Evolutionary conservation across 371 early-diverging fungal species (phyloP).

Genomic region (Gilbertella persicaria): DNA sequence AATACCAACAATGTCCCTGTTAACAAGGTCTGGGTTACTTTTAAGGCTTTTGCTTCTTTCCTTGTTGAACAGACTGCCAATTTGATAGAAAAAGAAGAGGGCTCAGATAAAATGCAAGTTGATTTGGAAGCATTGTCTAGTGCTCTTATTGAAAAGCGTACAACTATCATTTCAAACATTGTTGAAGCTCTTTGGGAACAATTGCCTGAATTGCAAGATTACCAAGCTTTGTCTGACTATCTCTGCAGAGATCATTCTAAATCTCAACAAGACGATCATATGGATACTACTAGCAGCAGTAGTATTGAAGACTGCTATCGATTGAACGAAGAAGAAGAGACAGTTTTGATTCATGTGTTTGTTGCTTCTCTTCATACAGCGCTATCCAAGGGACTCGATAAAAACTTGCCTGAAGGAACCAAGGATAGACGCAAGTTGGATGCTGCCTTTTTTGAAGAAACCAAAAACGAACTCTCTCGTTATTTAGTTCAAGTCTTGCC

Average conservation of each 20-base stretch:
- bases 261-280: constrained; percentile 11
- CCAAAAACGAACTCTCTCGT: constrained; percentile 53
- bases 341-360: constrained; percentile 57
- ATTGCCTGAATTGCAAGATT: constrained; percentile 48
- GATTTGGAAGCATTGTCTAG: constrained; percentile 14
- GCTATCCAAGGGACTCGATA: constrained; percentile 33
- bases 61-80: constrained; percentile 44
- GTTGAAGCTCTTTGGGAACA: constrained; percentile 63
- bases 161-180: constrained; percentile 41
- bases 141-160: constrained; percentile 17
- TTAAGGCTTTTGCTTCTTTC: constrained; percentile 60
- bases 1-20: constrained; percentile 14
- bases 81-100: constrained; percentile 21
- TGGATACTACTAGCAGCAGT: constrained; percentile 12
- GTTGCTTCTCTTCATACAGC: constrained; percentile 46
- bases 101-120: constrained; percentile 12
- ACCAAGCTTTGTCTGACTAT: constrained; percentile 60
- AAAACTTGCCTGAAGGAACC: constrained; percentile 9
- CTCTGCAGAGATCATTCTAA: constrained; percentile 60
- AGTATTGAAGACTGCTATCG: constrained; percentile 43
- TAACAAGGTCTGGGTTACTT: constrained; percentile 60
- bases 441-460: constrained; percentile 24
- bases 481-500: constrained; percentile 59
- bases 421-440: constrained; percentile 30
- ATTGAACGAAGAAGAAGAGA: constrained; percentile 66